Evolutionary conservation across 129 eudicot species (phyloP), one percentile per base, ranked within the genome.

Genomic region (Pseudognaphalium luteoalbum): DNA sequence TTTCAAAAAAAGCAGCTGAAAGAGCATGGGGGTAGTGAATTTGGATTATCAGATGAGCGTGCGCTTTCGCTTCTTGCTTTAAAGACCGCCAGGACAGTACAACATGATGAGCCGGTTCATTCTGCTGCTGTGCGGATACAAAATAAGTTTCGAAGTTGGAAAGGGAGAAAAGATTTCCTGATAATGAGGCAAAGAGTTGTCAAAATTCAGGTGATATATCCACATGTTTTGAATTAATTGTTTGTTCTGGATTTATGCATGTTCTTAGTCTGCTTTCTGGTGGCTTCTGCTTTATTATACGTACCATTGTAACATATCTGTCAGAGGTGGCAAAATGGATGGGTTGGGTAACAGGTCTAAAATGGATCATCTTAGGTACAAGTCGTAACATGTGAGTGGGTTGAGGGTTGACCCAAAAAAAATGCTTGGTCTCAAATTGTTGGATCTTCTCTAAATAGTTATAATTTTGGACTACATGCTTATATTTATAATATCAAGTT

Each of bases 41-140:
- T 85, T 73, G 91, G 90, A 41, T 61, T 91, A 59, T 83, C 89
- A 1, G 96, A 95, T 78, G 94, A 89, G 71, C 90, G 72, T 44
- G 91, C 94, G 32, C 90, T 89, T 39, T 89, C 99, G 2, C 97
- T 88, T 59, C 75, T 91, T 68, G 87, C 97, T 73, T 70, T 86
- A 22, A 95, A 86, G 85, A 83, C 85, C 41, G 77, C 86, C 65
- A 89, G 59, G 80, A 72, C 85, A 12, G 88, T 90, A 35, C 88
- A 82, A 15, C 86, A 69, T 76, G 91, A 88, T 70, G 98, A 88
- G 81, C 92, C 90, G 2, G 90, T 81, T 20, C 89, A 86, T 73
- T 87, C 97, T 79, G 98, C 98, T 81, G 98, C 98, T 5, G 83
- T 79, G 14, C 86, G 92, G 42, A 94, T 94, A 74, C 98, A 94